Conservation (phyloP, 2,329 filamentous ascomycete genomes). For the Dothideomycetidae sp. region DNA sequence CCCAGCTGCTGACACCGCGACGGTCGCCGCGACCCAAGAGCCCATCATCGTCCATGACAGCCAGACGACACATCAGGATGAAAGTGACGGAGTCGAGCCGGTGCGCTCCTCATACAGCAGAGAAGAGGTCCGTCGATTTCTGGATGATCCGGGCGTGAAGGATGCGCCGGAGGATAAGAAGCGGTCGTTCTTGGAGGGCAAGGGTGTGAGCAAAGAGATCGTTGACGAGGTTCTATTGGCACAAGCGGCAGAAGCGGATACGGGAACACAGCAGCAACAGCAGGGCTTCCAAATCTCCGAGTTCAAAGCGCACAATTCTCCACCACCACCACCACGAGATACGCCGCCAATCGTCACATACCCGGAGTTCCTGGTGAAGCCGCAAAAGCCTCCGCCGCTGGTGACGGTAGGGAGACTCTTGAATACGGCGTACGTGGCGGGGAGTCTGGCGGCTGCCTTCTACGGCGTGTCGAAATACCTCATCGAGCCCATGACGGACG, state of each 20-base stretch:
- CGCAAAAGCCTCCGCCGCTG: constrained; percentile 44
- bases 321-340: constrained; percentile 22
- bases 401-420: constrained; percentile 42
- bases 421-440: constrained; percentile 42
- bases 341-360: constrained; percentile 52
- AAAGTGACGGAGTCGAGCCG: neutral
- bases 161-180: constrained; percentile 59
- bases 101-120: constrained; percentile 20
- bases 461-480: constrained; percentile 60
- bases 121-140: constrained; percentile 60
- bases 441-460: constrained; percentile 41
- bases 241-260: neutral
- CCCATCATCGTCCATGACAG: neutral
- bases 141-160: constrained; percentile 59
- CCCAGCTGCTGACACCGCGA: neutral
- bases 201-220: constrained; percentile 54
- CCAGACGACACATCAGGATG: neutral
- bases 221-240: constrained; percentile 49
- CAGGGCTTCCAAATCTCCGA: constrained; percentile 14
- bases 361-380: constrained; percentile 48
- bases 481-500: constrained; percentile 45
- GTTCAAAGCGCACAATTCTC: constrained; percentile 10
- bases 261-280: neutral
- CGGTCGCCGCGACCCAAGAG: neutral
- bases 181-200: constrained; percentile 59